A percentile compares a stretch with the other conserved stretches of the same genome.
These are phyloP conservation scores for Rhodotorula sp. DNA, from an alignment of 1,284 basidiomycete species.

Conservation along the genomic window DNA sequence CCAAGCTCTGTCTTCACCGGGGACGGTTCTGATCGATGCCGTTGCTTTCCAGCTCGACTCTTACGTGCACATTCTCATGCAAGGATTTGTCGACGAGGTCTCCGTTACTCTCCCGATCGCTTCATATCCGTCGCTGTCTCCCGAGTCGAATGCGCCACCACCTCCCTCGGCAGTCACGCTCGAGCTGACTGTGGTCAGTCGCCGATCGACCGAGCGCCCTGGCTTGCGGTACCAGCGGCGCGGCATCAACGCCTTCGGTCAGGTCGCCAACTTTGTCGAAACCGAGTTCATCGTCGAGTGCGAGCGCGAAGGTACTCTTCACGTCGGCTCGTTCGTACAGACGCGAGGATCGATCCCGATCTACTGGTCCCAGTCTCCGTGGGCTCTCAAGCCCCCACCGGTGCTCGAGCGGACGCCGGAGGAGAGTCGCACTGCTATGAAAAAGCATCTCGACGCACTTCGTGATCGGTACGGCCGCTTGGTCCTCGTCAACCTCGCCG, in stretches of 20 bases:
- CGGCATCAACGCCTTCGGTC: conserved; percentile 56
- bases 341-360: conserved; percentile 78
- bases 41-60: conserved; percentile 59
- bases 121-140: conserved; percentile 7
- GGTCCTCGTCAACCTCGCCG: conserved; percentile 85
- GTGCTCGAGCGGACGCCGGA: conserved; percentile 71
- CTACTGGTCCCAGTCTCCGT: conserved; percentile 39
- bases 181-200: conserved; percentile 55
- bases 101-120: conserved; percentile 61
- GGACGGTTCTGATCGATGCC: too few relatives aligned
- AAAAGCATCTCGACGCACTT: conserved; percentile 71
- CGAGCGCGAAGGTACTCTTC: conserved; percentile 61
- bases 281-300: conserved; percentile 64
- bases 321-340: conserved; percentile 84
- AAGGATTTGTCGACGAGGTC: conserved; percentile 78
- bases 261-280: conserved; percentile 59
- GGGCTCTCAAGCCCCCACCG: conserved; percentile 84
- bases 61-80: conserved; percentile 82
- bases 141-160: not conserved
- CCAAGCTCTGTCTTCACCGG: too few relatives aligned
- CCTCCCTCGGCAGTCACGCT: conserved; percentile 46
- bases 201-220: conserved; percentile 56
- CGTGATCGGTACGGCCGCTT: conserved; percentile 71
- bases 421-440: conserved; percentile 69
- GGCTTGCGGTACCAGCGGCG: conserved; percentile 58